Percentiles rank a stretch among this genome's conserved stretches.
These are phyloP conservation scores for Boletus reticulatus DNA, from an alignment of 768 basidiomycete species.

Conservation along the genomic window DNA sequence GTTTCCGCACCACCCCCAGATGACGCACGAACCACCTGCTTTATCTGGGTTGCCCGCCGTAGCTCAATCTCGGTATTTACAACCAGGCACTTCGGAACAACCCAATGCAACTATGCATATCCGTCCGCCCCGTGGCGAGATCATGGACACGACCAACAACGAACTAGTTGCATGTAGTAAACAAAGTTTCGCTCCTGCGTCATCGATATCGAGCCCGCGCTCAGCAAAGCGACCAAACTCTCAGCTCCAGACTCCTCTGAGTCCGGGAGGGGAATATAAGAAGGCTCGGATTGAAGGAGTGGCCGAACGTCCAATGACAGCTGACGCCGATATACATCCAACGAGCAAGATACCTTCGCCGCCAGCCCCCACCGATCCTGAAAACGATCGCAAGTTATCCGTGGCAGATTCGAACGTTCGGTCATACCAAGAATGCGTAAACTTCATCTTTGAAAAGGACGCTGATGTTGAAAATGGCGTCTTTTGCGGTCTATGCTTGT, in stretches of 20 bases:
- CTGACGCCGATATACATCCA: background rate
- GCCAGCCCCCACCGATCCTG: background rate
- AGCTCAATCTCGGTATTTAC: background rate
- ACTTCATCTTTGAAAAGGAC: conserved; percentile 33
- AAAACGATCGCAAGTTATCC: background rate
- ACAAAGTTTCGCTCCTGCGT: background rate
- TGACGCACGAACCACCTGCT: background rate
- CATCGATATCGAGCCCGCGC: background rate
- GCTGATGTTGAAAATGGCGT: conserved; percentile 27
- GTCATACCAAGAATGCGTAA: conserved; percentile 44
- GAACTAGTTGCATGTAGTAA: background rate
- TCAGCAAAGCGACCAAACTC: conserved; percentile 18
- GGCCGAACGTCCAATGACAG: background rate
- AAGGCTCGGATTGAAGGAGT: conserved; percentile 19
- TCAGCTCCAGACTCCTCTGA: conserved; percentile 3
- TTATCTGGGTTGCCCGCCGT: conserved; percentile 1
- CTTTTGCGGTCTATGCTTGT: conserved; percentile 55
- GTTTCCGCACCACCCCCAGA: conserved; percentile 2
- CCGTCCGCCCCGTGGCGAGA: background rate
- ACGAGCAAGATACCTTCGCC: background rate
- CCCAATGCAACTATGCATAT: background rate
- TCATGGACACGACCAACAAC: background rate
- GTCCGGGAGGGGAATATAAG: conserved; percentile 15
- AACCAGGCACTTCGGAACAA: conserved; percentile 3
- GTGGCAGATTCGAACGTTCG: conserved; percentile 23